These are phyloP conservation scores for Boletus pseudopeckii DNA, from an alignment of 768 basidiomycete species.

Conservation along the genomic window DNA sequence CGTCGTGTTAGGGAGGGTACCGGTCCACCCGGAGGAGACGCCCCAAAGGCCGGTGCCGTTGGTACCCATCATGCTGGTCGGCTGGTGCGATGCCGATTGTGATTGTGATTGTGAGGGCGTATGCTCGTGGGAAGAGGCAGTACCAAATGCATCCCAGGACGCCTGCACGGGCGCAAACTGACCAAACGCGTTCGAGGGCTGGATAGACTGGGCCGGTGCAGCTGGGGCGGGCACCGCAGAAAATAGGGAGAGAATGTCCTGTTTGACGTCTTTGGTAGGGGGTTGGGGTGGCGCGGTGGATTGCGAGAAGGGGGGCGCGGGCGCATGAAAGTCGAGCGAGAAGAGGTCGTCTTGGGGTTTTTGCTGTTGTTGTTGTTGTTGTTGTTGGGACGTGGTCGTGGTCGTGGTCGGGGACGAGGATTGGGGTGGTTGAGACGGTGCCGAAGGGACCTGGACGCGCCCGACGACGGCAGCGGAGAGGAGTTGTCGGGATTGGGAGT, in stretches of 20 bases:
- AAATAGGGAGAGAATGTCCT: constrained; percentile 84
- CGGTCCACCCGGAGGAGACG: constrained; percentile 60
- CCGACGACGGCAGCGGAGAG: constrained; percentile 40
- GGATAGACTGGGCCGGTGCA: constrained; percentile 24
- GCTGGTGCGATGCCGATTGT: constrained; percentile 16
- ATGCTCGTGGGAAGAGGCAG: background rate
- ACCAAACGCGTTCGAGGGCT: constrained; percentile 32
- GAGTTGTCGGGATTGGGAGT: constrained; percentile 27
- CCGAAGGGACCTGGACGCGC: constrained; percentile 12
- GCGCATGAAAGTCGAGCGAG: constrained; percentile 80
- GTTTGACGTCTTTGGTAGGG: constrained; percentile 70
- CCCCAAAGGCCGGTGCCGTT: constrained; percentile 64
- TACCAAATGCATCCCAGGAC: constrained; percentile 26
- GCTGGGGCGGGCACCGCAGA: constrained; percentile 40
- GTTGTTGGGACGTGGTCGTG: background rate
- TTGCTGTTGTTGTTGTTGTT: background rate
- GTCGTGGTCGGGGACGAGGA: background rate
- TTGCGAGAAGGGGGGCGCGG: constrained; percentile 27
- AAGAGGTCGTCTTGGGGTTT: constrained; percentile 66
- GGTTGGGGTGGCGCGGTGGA: constrained; percentile 24
- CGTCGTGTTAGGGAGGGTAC: constrained; percentile 25
- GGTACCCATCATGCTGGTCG: constrained; percentile 53
- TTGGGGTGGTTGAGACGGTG: background rate
- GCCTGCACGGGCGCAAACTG: constrained; percentile 32
- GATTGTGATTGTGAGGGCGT: background rate